Evolutionary conservation across 2,329 filamentous ascomycete genomes (phyloP).

Genomic region (Aspergillus sojae): DNA sequence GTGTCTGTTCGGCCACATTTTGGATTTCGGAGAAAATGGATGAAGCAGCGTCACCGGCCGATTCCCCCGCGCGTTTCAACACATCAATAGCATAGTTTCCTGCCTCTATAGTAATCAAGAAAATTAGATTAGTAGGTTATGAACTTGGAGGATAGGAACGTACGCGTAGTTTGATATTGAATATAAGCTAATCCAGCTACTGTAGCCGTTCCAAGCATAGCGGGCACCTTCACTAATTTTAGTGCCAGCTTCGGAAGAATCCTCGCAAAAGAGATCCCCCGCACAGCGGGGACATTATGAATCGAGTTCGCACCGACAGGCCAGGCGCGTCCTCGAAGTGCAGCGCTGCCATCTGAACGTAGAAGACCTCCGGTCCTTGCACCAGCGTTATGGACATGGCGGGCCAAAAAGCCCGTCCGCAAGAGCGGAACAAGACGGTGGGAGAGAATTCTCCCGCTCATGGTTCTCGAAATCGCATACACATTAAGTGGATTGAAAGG

Average conservation of each 20-base stretch:
- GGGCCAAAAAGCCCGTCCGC: constrained; percentile 62
- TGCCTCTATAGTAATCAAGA: constrained; percentile 56
- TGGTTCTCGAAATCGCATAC: constrained; percentile 49
- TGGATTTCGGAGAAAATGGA: constrained; percentile 71
- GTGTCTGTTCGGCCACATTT: constrained; percentile 77
- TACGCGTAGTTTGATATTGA: constrained; percentile 92
- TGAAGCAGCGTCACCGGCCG: constrained; percentile 69
- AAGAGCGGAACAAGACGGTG: constrained; percentile 69
- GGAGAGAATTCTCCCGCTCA: constrained; percentile 76
- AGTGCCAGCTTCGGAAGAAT: constrained; percentile 82
- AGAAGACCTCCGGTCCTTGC: constrained; percentile 70
- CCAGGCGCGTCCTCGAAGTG: constrained; percentile 68
- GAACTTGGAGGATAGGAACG: constrained; percentile 38
- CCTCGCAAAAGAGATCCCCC: constrained; percentile 68
- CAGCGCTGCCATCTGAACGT: constrained; percentile 65
- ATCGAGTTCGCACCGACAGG: constrained; percentile 76
- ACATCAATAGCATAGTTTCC: constrained; percentile 77
- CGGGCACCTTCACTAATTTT: constrained; percentile 85
- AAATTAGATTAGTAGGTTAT: constrained; percentile 11
- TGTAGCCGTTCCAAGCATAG: constrained; percentile 86
- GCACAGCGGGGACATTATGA: constrained; percentile 72
- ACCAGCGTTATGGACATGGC: constrained; percentile 64
- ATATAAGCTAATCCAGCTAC: constrained; percentile 88
- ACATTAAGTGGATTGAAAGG: constrained; percentile 21
- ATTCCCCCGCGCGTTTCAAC: constrained; percentile 72